Evolutionary conservation across 2,329 filamentous ascomycete species (phyloP), one percentile per base, ranked within the genome.

Genomic region (Hansfordia pulvinata): DNA sequence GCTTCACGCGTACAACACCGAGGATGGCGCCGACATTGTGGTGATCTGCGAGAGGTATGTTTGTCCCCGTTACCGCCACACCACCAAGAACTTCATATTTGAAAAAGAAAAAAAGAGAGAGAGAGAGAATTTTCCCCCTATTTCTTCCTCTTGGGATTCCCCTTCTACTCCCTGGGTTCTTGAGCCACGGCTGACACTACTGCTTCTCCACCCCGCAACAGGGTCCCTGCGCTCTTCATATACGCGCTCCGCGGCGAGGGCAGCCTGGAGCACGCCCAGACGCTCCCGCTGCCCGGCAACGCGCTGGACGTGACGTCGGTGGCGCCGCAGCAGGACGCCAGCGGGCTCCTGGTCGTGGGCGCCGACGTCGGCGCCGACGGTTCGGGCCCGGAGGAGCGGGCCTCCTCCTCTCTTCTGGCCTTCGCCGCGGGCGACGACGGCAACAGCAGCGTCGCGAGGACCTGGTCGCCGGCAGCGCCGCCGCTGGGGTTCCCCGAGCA

Each of bases 181-280:
- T 17, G n/a, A n/a, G n/a, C n/a, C n/a, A n/a, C n/a, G n/a, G n/a
- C n/a, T n/a, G n/a, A n/a, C n/a, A n/a, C n/a, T n/a, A n/a, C n/a
- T n/a, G n/a, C n/a, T n/a, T n/a, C n/a, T n/a, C n/a, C n/a, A 23
- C 10, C 11, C 13, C 17, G 13, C 8, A 10, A 17, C 35, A 72
- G 63, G 19, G 46, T 67, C 29, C 66, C 72, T 31, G 79, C 64
- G 20, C 53, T 92, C 7, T 74, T 88, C 48, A 54, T 67, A 29
- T 80, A 77, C 54, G 52, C 53, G n/a, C 56, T 79, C 19, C 44
- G 38, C 5, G 47, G 48, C n/a, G 33, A 46, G 2, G 47, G 65
- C 25, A 64, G 63, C 33, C 55, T 83, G 20, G 47, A 54, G 7
- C 55, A 65, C 33, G 47, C 50, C 6, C 52, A 61, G 23, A 64